phyloP scores from a whole-genome alignment of 352 stramenopile genomes.

The Phytophthora lateralis region DNA sequence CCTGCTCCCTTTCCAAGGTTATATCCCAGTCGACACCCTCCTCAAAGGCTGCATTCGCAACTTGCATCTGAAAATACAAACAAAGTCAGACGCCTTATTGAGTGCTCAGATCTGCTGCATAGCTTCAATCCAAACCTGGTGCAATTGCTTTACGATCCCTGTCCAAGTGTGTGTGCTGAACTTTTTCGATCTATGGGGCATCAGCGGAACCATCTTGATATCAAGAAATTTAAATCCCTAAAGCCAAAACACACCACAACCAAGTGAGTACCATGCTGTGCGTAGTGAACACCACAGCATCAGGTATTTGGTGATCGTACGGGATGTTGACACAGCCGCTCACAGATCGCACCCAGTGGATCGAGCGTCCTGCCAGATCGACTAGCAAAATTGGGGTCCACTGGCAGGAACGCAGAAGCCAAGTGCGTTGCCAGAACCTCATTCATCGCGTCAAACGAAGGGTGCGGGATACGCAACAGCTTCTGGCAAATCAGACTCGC shows the following conservation, averaged over 20 bases:
- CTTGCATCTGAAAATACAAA: conserved; percentile 56
- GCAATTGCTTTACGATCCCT: conserved; percentile 76
- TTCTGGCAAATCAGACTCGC: conserved; percentile 60
- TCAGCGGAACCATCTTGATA: conserved; percentile 71
- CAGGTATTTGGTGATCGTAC: conserved; percentile 31
- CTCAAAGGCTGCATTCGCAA: conserved; percentile 61
- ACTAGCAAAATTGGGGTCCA: conserved; percentile 14
- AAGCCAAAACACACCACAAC: not conserved
- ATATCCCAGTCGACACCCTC: conserved; percentile 69
- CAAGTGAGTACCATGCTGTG: not conserved
- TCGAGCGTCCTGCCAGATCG: conserved; percentile 19
- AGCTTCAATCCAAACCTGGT: conserved; percentile 45
- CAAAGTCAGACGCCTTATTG: not conserved
- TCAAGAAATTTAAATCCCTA: conserved; percentile 78
- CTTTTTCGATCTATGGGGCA: conserved; percentile 68
- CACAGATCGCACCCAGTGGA: conserved; percentile 44
- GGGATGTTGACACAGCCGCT: conserved; percentile 62
- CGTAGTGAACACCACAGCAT: not conserved
- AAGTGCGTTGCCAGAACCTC: conserved; percentile 66
- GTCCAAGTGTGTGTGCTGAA: conserved; percentile 79
- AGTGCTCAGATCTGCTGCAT: not conserved
- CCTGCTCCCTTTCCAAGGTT: conserved; percentile 34
- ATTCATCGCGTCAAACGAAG: conserved; percentile 72
- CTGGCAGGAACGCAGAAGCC: conserved; percentile 53
- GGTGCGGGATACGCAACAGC: conserved; percentile 56